Evolutionary conservation across 306 rosid species (phyloP).

Genomic region (Mucuna pruriens): DNA sequence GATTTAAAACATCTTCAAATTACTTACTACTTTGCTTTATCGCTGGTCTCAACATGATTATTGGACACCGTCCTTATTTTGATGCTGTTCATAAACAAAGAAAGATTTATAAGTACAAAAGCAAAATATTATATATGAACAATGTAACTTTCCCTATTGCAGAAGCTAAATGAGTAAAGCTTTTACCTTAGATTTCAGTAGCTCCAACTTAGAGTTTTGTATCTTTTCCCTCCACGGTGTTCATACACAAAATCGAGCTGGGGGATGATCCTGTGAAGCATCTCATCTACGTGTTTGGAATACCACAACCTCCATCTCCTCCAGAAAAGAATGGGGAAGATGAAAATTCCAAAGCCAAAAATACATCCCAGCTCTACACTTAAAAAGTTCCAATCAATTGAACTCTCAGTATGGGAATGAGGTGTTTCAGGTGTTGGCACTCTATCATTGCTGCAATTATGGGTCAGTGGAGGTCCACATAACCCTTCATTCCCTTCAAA

Average conservation of each 20-base stretch:
- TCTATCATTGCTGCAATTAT: neutral
- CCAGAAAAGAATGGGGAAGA: slow-evolving; percentile 29
- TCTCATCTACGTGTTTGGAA: neutral
- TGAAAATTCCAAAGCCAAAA: slow-evolving; percentile 36
- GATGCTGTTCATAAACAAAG: neutral
- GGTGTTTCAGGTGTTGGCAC: neutral
- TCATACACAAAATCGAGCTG: slow-evolving; percentile 26
- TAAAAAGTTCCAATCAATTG: slow-evolving; percentile 36
- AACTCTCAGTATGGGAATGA: neutral
- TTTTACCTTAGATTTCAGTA: neutral
- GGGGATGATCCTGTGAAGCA: slow-evolving; percentile 6
- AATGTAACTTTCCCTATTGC: neutral
- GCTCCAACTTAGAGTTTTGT: slow-evolving; percentile 27
- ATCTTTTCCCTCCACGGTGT: neutral
- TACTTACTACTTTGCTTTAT: too few relatives aligned
- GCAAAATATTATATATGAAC: neutral
- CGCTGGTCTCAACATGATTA: too few relatives aligned
- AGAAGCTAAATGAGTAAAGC: neutral
- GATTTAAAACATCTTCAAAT: too few relatives aligned
- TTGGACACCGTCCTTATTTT: neutral
- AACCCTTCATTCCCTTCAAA: slow-evolving; percentile 44
- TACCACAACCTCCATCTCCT: slow-evolving; percentile 42
- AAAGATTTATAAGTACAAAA: neutral
- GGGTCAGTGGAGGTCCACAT: slow-evolving; percentile 43
- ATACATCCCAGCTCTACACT: slow-evolving; percentile 42